These are phyloP conservation scores for Crucibulum laeve DNA, from an alignment of 768 basidiomycete species.

Conservation along the genomic window DNA sequence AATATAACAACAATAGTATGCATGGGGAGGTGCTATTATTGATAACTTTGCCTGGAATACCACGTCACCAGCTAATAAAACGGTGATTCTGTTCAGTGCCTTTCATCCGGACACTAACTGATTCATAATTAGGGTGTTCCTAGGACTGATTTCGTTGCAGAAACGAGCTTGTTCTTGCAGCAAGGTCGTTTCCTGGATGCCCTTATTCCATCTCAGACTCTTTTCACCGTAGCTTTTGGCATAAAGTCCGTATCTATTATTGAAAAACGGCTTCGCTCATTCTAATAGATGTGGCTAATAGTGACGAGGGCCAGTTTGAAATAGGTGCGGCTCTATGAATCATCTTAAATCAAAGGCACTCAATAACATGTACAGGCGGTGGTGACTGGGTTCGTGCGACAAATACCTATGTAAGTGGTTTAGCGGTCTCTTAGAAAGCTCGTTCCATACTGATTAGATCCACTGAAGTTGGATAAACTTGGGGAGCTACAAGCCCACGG, in stretches of 20 bases:
- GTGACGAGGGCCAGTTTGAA: slow-evolving; percentile 22
- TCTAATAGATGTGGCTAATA: slow-evolving; percentile 1
- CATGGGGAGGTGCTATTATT: slow-evolving; percentile 28
- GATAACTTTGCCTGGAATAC: slow-evolving; percentile 28
- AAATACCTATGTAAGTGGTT: slow-evolving; percentile 17
- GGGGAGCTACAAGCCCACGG: slow-evolving; percentile 23
- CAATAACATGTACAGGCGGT: slow-evolving; percentile 11
- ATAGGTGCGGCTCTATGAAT: slow-evolving; percentile 12
- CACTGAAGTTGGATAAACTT: slow-evolving; percentile 16
- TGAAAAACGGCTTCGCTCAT: neutral
- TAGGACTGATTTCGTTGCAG: slow-evolving; percentile 22
- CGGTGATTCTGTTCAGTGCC: slow-evolving; percentile 7
- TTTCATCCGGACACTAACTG: neutral
- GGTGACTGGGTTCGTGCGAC: slow-evolving; percentile 16
- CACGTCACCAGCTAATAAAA: slow-evolving; percentile 20
- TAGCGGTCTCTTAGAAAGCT: neutral
- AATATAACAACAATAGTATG: slow-evolving; percentile 14
- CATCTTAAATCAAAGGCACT: neutral
- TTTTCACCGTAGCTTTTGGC: slow-evolving; percentile 25
- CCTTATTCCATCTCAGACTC: slow-evolving; percentile 19
- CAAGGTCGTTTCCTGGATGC: slow-evolving; percentile 24
- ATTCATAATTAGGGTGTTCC: slow-evolving; percentile 10
- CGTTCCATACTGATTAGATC: neutral
- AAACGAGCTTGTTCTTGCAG: slow-evolving; percentile 20
- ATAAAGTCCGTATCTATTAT: slow-evolving; percentile 20